Percentiles rank a stretch among this genome's conserved stretches.
Evolutionary conservation across 2,329 filamentous ascomycete genomes (phyloP).

Genomic region (Calycina marina): DNA sequence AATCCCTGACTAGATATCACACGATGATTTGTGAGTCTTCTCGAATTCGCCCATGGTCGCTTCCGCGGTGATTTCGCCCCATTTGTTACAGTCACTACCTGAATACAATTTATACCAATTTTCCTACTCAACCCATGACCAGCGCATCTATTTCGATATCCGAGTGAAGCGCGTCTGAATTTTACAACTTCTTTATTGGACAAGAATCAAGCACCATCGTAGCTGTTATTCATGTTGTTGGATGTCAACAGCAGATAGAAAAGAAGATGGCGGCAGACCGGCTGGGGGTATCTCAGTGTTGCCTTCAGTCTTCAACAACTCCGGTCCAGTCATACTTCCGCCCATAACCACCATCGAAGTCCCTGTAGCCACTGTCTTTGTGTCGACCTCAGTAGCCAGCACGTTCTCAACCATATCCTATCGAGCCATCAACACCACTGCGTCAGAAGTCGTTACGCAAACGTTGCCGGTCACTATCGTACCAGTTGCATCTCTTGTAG

Average conservation of each 20-base stretch:
- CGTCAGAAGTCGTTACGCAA: background rate
- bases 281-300: background rate
- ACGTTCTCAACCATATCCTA: background rate
- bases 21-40: too few relatives aligned
- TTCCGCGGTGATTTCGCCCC: too few relatives aligned
- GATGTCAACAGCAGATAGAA: background rate
- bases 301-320: background rate
- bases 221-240: too few relatives aligned
- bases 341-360: background rate
- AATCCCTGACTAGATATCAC: too few relatives aligned
- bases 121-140: too few relatives aligned
- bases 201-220: too few relatives aligned
- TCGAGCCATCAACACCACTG: background rate
- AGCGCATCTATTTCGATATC: too few relatives aligned
- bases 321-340: background rate
- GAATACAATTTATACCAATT: too few relatives aligned
- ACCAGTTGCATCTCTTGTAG: background rate
- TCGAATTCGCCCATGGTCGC: too few relatives aligned
- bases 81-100: too few relatives aligned
- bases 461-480: background rate
- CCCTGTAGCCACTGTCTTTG: background rate
- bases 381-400: background rate
- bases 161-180: too few relatives aligned
- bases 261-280: background rate
- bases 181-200: too few relatives aligned